These are phyloP conservation scores for Hypoxylon sp. DNA, from an alignment of 2,329 filamentous ascomycete species.

Conservation along the genomic window DNA sequence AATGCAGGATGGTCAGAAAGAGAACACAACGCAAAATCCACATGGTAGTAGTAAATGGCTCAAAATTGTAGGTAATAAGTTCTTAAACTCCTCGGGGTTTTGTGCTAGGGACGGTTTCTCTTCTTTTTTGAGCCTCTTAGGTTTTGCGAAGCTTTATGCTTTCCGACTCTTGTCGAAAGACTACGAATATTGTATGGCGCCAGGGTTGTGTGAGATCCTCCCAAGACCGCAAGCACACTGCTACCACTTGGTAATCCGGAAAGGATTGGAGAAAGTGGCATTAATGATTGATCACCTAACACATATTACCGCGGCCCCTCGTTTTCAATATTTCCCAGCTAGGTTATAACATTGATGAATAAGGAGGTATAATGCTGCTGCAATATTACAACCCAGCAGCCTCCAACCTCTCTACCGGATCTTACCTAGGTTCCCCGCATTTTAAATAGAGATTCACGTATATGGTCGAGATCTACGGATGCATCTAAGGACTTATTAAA, in stretches of 20 bases:
- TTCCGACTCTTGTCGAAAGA: neutral
- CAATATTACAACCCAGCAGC: constrained; percentile 19
- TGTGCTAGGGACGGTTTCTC: neutral
- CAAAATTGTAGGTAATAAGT: neutral
- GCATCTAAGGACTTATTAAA: neutral
- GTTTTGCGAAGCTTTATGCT: neutral
- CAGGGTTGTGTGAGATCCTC: neutral
- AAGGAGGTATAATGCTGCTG: neutral
- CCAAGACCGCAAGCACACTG: neutral
- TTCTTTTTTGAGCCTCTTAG: neutral
- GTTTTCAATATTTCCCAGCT: neutral
- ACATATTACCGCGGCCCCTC: constrained; percentile 10
- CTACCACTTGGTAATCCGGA: neutral
- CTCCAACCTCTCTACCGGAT: constrained; percentile 33
- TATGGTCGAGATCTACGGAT: neutral
- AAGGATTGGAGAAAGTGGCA: neutral
- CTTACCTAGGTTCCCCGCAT: constrained; percentile 43
- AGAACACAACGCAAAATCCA: neutral
- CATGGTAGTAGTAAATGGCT: constrained; percentile 13
- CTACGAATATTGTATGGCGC: neutral
- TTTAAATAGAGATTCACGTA: constrained; percentile 4
- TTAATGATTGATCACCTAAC: neutral
- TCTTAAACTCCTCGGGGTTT: neutral
- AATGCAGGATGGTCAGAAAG: constrained; percentile 3
- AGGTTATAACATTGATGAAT: neutral